Base-by-base conservation (phyloP, 192 early-diverging fungal genomes). In the Fimicolochytrium jonesii region DNA sequence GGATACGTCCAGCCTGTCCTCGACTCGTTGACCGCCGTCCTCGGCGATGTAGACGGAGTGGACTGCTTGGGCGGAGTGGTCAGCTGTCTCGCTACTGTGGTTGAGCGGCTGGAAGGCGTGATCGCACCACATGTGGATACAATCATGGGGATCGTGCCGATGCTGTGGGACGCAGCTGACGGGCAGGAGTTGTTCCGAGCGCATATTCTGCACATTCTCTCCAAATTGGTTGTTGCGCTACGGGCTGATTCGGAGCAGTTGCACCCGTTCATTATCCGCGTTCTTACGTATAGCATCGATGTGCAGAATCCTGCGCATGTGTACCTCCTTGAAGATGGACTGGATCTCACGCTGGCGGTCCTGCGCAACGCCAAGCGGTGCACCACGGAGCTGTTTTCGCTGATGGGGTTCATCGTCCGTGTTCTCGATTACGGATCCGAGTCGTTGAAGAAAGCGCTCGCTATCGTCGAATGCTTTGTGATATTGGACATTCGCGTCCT, bases 321-420 rank as follows among this genome's bases (percentile, higher is more conserved):
- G 5, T 94, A 93, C 50, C 56, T 97, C 54, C 77, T 94, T 25
- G 94, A 95, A 59, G 94, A 97, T 57, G 90, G 85, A 2, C 75
- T 95, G n/a, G 91, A 94, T 53, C 76, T 97, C 15, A 95, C 92
- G 94, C 79, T 83, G 39, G 83, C 86, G 3, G 82, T 86, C 0
- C n/a, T 97, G 11, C 87, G 88, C 75, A 90, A 87, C 67, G 71
- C 86, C 0, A 53, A 83, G 0, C 29, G 62, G 10, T 66, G 76
- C 22, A 83, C 79, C 7, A 69, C 72, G 6, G 68, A 76, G 34
- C 47, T 97, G 4, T 51, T 82, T 20, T 65, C 63, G 15, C 82
- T 97, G 0, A 69, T 88, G 9, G 83, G 81, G n/a, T 63, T 68
- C 5, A 77, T 83, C 15, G 71, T 90, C 7, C 62, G 66, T 1